These are phyloP conservation scores for Macadamia tetraphylla DNA, from an alignment of 164 flowering plant species.

Conservation along the genomic window DNA sequence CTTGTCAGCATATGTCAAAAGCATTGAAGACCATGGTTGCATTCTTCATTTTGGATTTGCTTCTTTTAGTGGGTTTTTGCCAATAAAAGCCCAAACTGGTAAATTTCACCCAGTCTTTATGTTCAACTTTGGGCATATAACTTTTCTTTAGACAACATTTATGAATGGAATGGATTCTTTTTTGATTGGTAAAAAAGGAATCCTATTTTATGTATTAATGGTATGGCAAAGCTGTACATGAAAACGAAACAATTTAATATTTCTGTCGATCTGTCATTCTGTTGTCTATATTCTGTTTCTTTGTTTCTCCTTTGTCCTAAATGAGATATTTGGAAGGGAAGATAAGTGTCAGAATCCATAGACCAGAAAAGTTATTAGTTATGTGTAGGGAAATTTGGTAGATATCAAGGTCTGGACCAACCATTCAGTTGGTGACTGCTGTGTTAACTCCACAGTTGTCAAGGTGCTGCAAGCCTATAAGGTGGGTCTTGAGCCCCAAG, in stretches of 20 bases:
- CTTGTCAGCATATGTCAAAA: constrained; percentile 76
- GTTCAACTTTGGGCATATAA: not conserved
- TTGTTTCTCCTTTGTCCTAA: not conserved
- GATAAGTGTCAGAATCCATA: not conserved
- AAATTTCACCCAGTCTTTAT: constrained; percentile 3
- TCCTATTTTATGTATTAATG: too few species aligned
- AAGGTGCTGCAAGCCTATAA: too few species aligned
- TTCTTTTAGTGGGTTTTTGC: constrained; percentile 73
- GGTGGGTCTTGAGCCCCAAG: too few species aligned
- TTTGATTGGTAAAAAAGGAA: not conserved
- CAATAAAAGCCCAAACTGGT: constrained; percentile 46
- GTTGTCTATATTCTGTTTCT: not conserved
- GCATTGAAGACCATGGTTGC: constrained; percentile 96
- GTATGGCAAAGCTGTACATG: not conserved
- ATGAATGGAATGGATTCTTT: not conserved
- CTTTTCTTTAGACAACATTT: not conserved
- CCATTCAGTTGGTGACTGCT: too few species aligned
- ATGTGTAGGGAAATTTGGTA: too few species aligned
- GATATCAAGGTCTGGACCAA: too few species aligned
- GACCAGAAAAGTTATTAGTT: too few species aligned
- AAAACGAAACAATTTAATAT: too few species aligned
- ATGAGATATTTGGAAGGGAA: not conserved
- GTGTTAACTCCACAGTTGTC: too few species aligned
- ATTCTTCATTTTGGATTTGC: constrained; percentile 83
- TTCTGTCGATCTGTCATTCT: too few species aligned